Base-by-base conservation (phyloP, 495 filamentous ascomycete genomes). In the Xylaria bambusicola region DNA sequence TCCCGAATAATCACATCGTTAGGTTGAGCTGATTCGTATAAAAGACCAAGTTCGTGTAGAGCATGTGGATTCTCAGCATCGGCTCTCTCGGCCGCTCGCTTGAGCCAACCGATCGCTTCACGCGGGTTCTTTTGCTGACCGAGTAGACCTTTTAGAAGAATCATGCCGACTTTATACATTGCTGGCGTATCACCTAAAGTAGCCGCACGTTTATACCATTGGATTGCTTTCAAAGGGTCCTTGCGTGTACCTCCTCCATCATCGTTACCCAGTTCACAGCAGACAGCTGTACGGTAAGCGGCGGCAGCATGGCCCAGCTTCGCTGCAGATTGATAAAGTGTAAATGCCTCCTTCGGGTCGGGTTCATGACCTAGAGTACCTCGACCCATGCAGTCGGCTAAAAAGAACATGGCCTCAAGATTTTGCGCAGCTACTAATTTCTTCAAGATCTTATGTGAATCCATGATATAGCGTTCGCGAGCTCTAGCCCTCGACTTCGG, bases 141-240 rank as follows among this genome's bases (percentile, higher is more conserved):
- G 13, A 98, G 84, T n/a, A 97, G 82, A 20, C 93, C 93, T 71
- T 97, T 97, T 26, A 97, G 80, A 62, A 89, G 78, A 66, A 98
- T 96, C 85, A 96, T 93, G 52, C 94, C 94, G 74, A 98, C 87
- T 73, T 98, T 98, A 76, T 97, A 98, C 92, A 96, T 95, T 23
- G 93, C 94, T 0, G 92, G 87, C 0, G 89, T 88, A 66, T 98
- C 93, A 12, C 94, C 94, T 5, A 97, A 79, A 6, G 88, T 84
- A 1, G 94, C 92, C 12, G 93, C 91, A 18, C 92, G 91, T 70
- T 92, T 92, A 71, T 98, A 98, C 94, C 94, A 98, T 67, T 97
- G 92, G 27, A 98, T 90, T 8, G 94, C 92, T 76, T 97, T 97
- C 64, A 91, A 73, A 3, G 91, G 89, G 70, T 98, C 94, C 60